phyloP scores from a whole-genome alignment of 768 basidiomycete genomes.

The Mycena amicta region DNA sequence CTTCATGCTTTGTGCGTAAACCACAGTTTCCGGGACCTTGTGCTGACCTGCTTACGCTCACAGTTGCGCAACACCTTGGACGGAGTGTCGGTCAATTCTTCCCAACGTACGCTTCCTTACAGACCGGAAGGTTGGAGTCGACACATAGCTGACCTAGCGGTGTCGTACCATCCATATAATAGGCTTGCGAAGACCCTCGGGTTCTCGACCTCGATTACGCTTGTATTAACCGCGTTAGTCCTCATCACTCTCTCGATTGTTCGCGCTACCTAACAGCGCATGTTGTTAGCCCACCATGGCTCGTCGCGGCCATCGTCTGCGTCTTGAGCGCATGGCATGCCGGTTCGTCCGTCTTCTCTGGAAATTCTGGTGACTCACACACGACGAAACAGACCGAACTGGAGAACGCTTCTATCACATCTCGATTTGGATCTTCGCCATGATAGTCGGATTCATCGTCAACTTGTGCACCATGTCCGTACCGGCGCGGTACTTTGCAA shows the following conservation, averaged over 20 bases:
- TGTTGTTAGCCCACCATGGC: constrained; percentile 44
- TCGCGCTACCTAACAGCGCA: too few relatives aligned
- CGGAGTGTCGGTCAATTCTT: constrained; percentile 48
- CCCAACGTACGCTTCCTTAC: constrained; percentile 47
- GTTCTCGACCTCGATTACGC: constrained; percentile 43
- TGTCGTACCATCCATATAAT: not conserved
- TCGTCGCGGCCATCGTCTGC: constrained; percentile 39
- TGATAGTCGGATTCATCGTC: constrained; percentile 48
- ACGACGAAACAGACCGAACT: constrained; percentile 47
- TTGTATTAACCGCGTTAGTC: constrained; percentile 48
- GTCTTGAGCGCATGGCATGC: constrained; percentile 30
- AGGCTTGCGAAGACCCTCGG: constrained; percentile 48
- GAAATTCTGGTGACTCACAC: too few relatives aligned
- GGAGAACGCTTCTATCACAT: constrained; percentile 53
- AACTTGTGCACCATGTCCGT: constrained; percentile 44
- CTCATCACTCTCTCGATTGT: too few relatives aligned
- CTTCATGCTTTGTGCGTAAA: constrained; percentile 36
- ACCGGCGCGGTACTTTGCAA: constrained; percentile 44
- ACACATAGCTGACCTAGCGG: too few relatives aligned
- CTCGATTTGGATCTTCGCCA: constrained; percentile 39
- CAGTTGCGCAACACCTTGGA: constrained; percentile 35
- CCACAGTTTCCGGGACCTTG: not conserved
- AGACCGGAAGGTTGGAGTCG: too few relatives aligned
- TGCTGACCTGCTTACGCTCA: too few relatives aligned
- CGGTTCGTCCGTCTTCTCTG: not conserved